A percentile compares a stretch with the other conserved stretches of the same genome.
These are phyloP conservation scores for Pugionium dolabratum DNA, from an alignment of 345 rosid genomes.

Conservation along the genomic window DNA sequence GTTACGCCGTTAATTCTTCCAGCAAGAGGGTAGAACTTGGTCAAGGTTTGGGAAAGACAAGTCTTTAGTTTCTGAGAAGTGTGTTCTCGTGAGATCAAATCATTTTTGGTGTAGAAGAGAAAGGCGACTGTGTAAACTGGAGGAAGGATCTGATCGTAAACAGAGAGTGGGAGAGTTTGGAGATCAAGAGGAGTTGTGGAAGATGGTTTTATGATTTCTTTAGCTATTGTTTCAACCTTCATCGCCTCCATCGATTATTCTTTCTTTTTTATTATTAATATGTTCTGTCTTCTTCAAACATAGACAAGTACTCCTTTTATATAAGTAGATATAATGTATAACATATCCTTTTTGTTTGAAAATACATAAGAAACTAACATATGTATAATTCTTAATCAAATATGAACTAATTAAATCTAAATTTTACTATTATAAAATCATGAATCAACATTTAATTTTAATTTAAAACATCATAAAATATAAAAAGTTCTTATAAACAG, in stretches of 20 bases:
- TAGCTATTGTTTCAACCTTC: constrained; percentile 14
- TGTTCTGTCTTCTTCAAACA: too few species aligned
- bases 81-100: constrained; percentile 5
- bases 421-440: too few species aligned
- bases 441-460: too few species aligned
- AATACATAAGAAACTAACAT: too few species aligned
- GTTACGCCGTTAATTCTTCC: constrained; percentile 46
- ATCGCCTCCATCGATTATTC: neutral
- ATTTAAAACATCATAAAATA: too few species aligned
- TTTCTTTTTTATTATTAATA: too few species aligned
- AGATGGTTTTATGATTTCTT: constrained; percentile 33
- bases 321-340: too few species aligned
- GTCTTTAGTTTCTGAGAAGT: constrained; percentile 36
- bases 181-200: constrained; percentile 23
- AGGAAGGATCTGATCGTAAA: constrained; percentile 16
- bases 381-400: too few species aligned
- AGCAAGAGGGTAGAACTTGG: constrained; percentile 52
- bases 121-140: constrained; percentile 1
- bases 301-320: too few species aligned
- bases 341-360: too few species aligned
- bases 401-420: too few species aligned
- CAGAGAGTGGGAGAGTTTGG: constrained; percentile 25
- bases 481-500: too few species aligned
- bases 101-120: constrained; percentile 24
- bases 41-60: constrained; percentile 49